phyloP scores from a whole-genome alignment of 108 stramenopile species.

The Chaetoceros tenuissimus region DNA sequence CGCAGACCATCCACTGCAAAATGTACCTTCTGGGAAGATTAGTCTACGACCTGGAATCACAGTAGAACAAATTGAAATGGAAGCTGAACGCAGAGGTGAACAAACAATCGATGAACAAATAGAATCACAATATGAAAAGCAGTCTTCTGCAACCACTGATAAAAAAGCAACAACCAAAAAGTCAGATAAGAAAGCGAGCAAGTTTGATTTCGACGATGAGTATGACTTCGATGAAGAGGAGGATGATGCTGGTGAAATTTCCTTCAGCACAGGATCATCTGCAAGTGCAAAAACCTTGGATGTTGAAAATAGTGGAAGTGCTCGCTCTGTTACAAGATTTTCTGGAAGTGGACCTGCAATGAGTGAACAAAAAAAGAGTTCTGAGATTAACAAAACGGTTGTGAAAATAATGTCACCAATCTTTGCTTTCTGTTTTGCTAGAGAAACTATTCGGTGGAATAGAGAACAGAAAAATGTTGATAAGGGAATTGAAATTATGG shows the following conservation, averaged over 20 bases:
- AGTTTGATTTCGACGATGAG: conserved; percentile 5
- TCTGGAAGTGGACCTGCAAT: background rate
- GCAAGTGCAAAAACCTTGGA: background rate
- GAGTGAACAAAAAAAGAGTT: background rate
- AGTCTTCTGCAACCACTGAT: background rate
- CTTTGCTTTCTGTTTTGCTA: background rate
- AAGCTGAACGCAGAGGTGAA: background rate
- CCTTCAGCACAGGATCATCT: background rate
- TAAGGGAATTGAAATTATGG: conserved; percentile 6
- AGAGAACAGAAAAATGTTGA: background rate
- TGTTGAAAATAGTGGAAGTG: background rate
- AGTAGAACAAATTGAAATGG: background rate
- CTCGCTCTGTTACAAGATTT: background rate
- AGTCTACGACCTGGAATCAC: background rate
- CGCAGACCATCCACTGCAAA: background rate
- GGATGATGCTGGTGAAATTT: conserved; percentile 18
- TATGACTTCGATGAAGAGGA: conserved; percentile 42
- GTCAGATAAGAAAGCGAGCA: background rate
- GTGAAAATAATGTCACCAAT: background rate
- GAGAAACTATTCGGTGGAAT: background rate
- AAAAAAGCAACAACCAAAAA: background rate
- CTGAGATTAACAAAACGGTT: background rate
- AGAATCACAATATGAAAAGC: background rate
- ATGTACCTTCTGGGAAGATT: background rate
- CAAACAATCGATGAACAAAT: background rate